Conservation (phyloP, 208 protist genomes). For the Acanthamoeba divionensis region DNA sequence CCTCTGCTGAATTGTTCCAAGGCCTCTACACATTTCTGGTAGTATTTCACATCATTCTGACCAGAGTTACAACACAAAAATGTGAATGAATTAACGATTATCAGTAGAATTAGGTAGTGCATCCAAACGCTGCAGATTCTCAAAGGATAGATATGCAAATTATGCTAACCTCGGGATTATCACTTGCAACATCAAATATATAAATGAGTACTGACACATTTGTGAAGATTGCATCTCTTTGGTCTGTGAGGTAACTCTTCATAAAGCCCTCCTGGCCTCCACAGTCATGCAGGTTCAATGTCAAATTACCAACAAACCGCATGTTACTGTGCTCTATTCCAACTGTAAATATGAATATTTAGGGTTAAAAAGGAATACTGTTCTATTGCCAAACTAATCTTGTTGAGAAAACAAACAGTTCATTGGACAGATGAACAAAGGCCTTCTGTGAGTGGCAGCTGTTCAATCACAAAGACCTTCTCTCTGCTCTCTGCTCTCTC, state of each 20-base stretch:
- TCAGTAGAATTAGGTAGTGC: too few species aligned
- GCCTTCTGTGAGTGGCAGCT: too few species aligned
- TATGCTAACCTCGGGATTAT: constrained; percentile 60
- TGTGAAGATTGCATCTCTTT: constrained; percentile 97
- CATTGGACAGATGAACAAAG: too few species aligned
- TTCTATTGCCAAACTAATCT: too few species aligned
- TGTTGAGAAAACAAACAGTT: too few species aligned
- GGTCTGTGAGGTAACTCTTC: constrained; percentile 93
- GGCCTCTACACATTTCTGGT: constrained; percentile 91
- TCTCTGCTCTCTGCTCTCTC: too few species aligned
- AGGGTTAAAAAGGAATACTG: too few species aligned
- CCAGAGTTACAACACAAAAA: too few species aligned
- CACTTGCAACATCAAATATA: constrained; percentile 95
- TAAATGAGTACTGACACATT: constrained; percentile 97
- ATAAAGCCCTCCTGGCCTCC: constrained; percentile 97
- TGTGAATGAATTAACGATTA: too few species aligned
- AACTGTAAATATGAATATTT: constrained; percentile 63
- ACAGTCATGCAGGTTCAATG: constrained; percentile 98
- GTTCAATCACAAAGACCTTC: too few species aligned
- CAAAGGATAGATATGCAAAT: constrained; percentile 46
- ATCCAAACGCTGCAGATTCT: not conserved
- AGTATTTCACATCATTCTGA: constrained; percentile 95
- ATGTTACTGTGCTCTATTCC: constrained; percentile 97
- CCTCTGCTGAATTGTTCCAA: constrained; percentile 92
- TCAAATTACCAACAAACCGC: constrained; percentile 96